Conservation (phyloP, 345 rosid genomes). For the Citrus australasica region DNA sequence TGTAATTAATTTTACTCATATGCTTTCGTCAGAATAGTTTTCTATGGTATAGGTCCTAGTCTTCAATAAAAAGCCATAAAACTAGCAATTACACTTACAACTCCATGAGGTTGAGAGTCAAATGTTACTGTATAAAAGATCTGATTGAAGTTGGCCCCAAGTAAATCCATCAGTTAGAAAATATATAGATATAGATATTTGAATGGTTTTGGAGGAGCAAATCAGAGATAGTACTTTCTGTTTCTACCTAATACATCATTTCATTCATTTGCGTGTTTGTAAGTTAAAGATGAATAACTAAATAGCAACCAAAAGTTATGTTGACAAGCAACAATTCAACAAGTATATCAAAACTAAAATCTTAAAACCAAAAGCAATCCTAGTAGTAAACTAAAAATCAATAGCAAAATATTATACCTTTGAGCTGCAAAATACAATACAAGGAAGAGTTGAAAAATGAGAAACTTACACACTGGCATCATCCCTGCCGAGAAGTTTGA, state of each 20-base stretch:
- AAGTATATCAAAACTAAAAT: neutral
- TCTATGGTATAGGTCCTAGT: neutral
- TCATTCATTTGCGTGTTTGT: neutral
- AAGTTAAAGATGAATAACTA: neutral
- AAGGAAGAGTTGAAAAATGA: neutral
- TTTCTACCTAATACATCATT: neutral
- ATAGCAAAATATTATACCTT: neutral
- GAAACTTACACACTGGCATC: slow-evolving; percentile 96
- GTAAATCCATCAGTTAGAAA: neutral
- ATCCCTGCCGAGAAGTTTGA: slow-evolving; percentile 97
- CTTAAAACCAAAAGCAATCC: neutral
- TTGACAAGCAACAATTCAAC: neutral
- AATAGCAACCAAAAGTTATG: neutral
- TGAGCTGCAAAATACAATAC: neutral
- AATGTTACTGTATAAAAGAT: neutral
- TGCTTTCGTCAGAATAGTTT: neutral
- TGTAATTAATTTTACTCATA: neutral
- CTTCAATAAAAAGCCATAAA: neutral
- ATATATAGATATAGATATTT: neutral
- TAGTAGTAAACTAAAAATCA: neutral
- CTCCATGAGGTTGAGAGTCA: neutral
- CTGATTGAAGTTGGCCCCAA: neutral
- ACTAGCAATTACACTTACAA: neutral
- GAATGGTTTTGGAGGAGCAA: neutral
- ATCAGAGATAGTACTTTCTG: neutral